A percentile compares a stretch with the other conserved stretches of the same genome.
Evolutionary conservation across 2,329 filamentous ascomycete genomes (phyloP).

Genomic region (Fusarium sp.): DNA sequence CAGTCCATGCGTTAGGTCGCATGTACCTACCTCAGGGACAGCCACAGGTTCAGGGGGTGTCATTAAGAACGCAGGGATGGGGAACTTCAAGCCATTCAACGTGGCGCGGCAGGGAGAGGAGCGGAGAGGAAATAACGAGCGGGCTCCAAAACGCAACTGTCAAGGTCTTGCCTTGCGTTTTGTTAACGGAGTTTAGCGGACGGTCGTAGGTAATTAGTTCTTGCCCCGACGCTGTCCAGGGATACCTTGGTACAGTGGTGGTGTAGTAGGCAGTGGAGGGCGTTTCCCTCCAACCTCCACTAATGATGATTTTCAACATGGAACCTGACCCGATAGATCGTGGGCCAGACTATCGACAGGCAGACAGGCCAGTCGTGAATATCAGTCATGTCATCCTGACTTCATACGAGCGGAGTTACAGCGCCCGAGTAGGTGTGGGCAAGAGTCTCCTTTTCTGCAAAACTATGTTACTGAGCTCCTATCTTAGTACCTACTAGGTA

Average conservation of each 20-base stretch:
- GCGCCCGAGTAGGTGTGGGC: not conserved
- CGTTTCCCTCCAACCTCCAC: slow-evolving; percentile 18
- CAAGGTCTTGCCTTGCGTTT: slow-evolving; percentile 6
- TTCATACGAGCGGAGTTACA: slow-evolving; percentile 13
- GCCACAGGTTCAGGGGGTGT: slow-evolving; percentile 26
- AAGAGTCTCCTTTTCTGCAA: slow-evolving; percentile 13
- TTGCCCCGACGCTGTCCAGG: not conserved
- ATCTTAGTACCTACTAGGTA: not conserved
- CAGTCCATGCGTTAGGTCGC: slow-evolving; percentile 32
- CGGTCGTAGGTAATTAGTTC: not conserved
- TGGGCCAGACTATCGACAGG: not conserved
- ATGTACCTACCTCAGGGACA: not conserved
- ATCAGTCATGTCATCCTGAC: slow-evolving; percentile 25
- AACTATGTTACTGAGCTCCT: slow-evolving; percentile 1
- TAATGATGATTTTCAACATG: slow-evolving; percentile 38
- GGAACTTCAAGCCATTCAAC: slow-evolving; percentile 29
- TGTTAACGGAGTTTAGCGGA: slow-evolving; percentile 7
- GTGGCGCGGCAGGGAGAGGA: slow-evolving; percentile 47
- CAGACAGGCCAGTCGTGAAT: slow-evolving; percentile 3
- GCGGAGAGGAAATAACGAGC: slow-evolving; percentile 28
- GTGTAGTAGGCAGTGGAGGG: not conserved
- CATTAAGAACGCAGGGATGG: slow-evolving; percentile 31
- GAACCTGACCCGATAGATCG: slow-evolving; percentile 20
- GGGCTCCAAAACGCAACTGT: slow-evolving; percentile 8
- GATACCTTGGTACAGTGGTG: too few species aligned